Conservation (phyloP, 2,329 filamentous ascomycete species). For the Calonectria crousiana region DNA sequence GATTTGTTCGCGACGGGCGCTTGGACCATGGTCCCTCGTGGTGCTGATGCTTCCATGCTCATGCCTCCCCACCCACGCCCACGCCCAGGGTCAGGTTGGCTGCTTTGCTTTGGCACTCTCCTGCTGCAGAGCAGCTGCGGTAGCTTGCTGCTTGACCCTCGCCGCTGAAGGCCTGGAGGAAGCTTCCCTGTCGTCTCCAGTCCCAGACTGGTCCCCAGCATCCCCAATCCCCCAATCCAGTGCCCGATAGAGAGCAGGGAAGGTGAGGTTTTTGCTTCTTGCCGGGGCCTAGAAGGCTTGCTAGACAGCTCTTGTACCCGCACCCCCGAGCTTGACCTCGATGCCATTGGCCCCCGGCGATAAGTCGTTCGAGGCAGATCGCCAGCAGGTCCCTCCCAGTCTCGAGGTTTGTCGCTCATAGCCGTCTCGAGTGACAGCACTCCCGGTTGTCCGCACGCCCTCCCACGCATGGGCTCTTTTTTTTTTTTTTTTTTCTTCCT, state of each 20-base stretch:
- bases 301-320: slow-evolving; percentile 41
- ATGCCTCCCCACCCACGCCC: slow-evolving; percentile 9
- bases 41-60: slow-evolving; percentile 37
- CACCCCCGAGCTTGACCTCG: slow-evolving; percentile 40
- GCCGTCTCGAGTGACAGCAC: slow-evolving; percentile 21
- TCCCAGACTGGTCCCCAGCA: slow-evolving; percentile 18
- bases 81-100: slow-evolving; percentile 12
- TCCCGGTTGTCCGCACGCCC: slow-evolving; percentile 42
- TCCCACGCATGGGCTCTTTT: slow-evolving; percentile 35
- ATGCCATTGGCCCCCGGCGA: slow-evolving; percentile 40
- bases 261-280: slow-evolving; percentile 38
- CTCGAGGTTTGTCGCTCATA: slow-evolving; percentile 27
- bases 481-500: slow-evolving; percentile 7
- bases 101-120: slow-evolving; percentile 28
- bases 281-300: slow-evolving; percentile 38
- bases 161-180: slow-evolving; percentile 32
- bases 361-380: slow-evolving; percentile 47
- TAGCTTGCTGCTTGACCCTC: slow-evolving; percentile 10
- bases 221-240: slow-evolving; percentile 26
- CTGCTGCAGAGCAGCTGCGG: slow-evolving; percentile 21
- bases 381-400: slow-evolving; percentile 34
- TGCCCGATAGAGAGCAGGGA: slow-evolving; percentile 31
- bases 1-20: slow-evolving; percentile 42
- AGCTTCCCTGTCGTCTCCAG: slow-evolving; percentile 35
- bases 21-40: slow-evolving; percentile 40